Percentiles rank a stretch among this genome's conserved stretches.
Conservation (phyloP, 73 alveolate species). For the Symbiodinium pilosum region DNA sequence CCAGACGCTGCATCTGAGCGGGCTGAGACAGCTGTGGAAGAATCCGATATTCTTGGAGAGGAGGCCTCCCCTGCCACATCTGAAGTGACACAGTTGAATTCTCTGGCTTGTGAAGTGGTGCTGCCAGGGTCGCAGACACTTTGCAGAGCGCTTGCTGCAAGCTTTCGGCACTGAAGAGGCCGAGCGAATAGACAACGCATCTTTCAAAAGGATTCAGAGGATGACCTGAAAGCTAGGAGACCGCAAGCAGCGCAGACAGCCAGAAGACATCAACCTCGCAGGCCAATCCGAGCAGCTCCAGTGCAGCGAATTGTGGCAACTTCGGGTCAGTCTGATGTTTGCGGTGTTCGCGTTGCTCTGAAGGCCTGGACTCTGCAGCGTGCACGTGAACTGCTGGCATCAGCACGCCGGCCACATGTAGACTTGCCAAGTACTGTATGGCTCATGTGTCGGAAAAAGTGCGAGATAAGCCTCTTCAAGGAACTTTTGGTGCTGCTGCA, state of each 20-base stretch:
- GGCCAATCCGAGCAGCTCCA: too few relatives aligned
- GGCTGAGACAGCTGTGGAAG: neutral
- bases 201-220: too few relatives aligned
- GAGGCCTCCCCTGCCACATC: neutral
- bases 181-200: neutral
- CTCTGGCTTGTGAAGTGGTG: neutral
- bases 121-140: neutral
- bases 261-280: too few relatives aligned
- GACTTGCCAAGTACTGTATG: too few relatives aligned
- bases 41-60: neutral
- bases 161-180: neutral
- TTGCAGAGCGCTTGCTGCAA: slow-evolving; percentile 5
- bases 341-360: too few relatives aligned
- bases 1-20: neutral
- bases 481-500: neutral
- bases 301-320: too few relatives aligned
- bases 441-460: too few relatives aligned
- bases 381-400: neutral
- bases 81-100: too few relatives aligned
- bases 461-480: neutral
- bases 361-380: slow-evolving; percentile 6
- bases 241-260: too few relatives aligned
- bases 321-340: too few relatives aligned
- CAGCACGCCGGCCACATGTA: neutral
- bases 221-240: too few relatives aligned